These are phyloP conservation scores for Pholiota microspora DNA, from an alignment of 768 basidiomycete species.

Conservation along the genomic window DNA sequence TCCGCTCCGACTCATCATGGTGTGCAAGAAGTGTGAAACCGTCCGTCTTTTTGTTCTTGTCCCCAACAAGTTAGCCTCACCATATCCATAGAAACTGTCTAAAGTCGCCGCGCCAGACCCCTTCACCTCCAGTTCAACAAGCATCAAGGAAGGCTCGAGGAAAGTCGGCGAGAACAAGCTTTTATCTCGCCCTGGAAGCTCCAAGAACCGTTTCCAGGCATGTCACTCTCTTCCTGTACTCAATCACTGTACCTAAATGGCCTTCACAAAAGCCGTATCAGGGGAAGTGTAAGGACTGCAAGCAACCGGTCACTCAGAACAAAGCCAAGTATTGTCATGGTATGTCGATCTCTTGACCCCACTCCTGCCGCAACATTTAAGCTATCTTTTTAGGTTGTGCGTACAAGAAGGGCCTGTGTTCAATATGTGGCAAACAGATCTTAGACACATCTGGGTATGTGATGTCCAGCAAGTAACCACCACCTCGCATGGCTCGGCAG, in stretches of 20 bases:
- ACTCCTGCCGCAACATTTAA: conserved; percentile 9
- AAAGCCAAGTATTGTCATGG: conserved; percentile 89
- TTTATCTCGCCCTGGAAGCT: conserved; percentile 62
- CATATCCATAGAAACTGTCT: conserved; percentile 73
- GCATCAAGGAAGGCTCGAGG: conserved; percentile 78
- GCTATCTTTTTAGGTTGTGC: conserved; percentile 61
- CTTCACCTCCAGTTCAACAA: conserved; percentile 67
- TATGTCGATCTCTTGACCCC: conserved; percentile 31
- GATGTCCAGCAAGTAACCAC: conserved; percentile 76
- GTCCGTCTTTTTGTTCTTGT: conserved; percentile 36
- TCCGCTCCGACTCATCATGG: conserved; percentile 46
- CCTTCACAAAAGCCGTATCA: conserved; percentile 68
- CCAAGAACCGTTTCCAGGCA: conserved; percentile 78
- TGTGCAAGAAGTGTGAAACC: conserved; percentile 85
- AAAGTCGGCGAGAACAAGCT: conserved; percentile 88
- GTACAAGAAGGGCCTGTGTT: conserved; percentile 82
- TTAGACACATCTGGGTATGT: conserved; percentile 80
- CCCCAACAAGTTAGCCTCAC: conserved; percentile 15
- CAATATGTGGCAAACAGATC: conserved; percentile 86
- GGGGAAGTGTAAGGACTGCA: conserved; percentile 86
- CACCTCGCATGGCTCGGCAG: neutral
- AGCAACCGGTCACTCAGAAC: conserved; percentile 81
- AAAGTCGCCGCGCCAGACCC: conserved; percentile 90
- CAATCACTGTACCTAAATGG: conserved; percentile 20
- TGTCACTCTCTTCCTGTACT: conserved; percentile 25